A percentile compares a stretch with the other conserved stretches of the same genome.
phyloP scores from a whole-genome alignment of 352 stramenopile species.

The Phytophthora brassicae region DNA sequence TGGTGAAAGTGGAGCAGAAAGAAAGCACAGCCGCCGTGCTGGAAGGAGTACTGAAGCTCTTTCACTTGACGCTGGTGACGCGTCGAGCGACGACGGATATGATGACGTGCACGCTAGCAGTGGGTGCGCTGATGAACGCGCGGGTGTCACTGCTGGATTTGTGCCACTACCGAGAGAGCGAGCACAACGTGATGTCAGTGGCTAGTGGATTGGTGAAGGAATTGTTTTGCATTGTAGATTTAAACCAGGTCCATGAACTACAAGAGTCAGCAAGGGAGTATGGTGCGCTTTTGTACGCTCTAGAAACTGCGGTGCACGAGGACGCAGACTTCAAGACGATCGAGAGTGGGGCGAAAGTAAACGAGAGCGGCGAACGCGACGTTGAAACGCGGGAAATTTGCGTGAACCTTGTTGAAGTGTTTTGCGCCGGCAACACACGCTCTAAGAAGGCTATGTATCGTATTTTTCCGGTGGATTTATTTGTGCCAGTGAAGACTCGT shows the following conservation, averaged over 20 bases:
- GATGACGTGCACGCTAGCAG: slow-evolving; percentile 60
- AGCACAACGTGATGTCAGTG: slow-evolving; percentile 50
- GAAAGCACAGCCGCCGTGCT: slow-evolving; percentile 39
- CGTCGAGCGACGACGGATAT: slow-evolving; percentile 53
- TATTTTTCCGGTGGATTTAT: slow-evolving; percentile 81
- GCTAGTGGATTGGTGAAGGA: slow-evolving; percentile 76
- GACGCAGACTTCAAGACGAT: slow-evolving; percentile 21
- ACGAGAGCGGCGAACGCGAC: slow-evolving; percentile 11
- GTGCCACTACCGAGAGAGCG: slow-evolving; percentile 45
- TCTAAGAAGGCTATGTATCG: slow-evolving; percentile 80
- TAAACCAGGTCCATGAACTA: slow-evolving; percentile 76
- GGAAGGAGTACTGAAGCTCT: slow-evolving; percentile 54
- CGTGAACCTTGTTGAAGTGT: slow-evolving; percentile 79
- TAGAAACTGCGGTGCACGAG: slow-evolving; percentile 47
- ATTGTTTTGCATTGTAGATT: slow-evolving; percentile 69
- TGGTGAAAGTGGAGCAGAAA: slow-evolving; percentile 17
- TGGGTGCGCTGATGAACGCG: slow-evolving; percentile 65
- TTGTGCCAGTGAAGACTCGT: slow-evolving; percentile 61
- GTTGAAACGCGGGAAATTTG: slow-evolving; percentile 46
- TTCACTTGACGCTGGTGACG: slow-evolving; percentile 62
- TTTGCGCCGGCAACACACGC: slow-evolving; percentile 75
- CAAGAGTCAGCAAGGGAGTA: slow-evolving; percentile 81
- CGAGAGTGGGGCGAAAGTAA: slow-evolving; percentile 10
- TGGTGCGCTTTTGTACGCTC: slow-evolving; percentile 69
- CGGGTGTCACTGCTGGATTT: slow-evolving; percentile 66